phyloP scores from a whole-genome alignment of 2,329 filamentous ascomycete genomes.

The Fonsecaea monophora region DNA sequence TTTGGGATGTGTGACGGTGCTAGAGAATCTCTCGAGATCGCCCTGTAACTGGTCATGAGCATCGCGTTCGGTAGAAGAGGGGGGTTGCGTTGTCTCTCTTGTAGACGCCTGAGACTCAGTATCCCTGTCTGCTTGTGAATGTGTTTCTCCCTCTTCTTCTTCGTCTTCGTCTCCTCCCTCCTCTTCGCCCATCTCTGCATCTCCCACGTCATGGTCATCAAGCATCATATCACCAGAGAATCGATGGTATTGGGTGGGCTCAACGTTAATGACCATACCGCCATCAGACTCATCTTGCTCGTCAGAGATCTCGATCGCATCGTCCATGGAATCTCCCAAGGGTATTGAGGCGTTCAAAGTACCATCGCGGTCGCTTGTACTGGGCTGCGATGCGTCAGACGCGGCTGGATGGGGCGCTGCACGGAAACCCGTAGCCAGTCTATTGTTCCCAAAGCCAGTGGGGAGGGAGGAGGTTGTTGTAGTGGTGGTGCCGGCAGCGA shows the following conservation, averaged over 20 bases:
- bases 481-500: not conserved
- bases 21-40: constrained; percentile 18
- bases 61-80: constrained; percentile 17
- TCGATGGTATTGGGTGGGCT: constrained; percentile 35
- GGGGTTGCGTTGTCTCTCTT: constrained; percentile 10
- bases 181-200: constrained; percentile 1
- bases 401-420: not conserved
- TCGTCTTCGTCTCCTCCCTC: constrained; percentile 1
- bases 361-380: not conserved
- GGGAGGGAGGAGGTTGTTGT: not conserved
- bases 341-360: not conserved
- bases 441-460: constrained; percentile 36
- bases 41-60: constrained; percentile 26
- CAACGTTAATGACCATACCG: constrained; percentile 53
- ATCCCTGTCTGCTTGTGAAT: not conserved
- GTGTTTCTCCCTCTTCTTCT: constrained; percentile 9
- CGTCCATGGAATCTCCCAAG: constrained; percentile 22
- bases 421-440: constrained; percentile 36
- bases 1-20: not conserved
- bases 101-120: constrained; percentile 4
- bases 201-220: constrained; percentile 18
- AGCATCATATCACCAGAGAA: constrained; percentile 20
- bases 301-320: constrained; percentile 42
- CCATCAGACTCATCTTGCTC: constrained; percentile 41
- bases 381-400: not conserved